Evolutionary conservation across 73 alveolate species (phyloP).

Genomic region (Paramecium sexaurelia): DNA sequence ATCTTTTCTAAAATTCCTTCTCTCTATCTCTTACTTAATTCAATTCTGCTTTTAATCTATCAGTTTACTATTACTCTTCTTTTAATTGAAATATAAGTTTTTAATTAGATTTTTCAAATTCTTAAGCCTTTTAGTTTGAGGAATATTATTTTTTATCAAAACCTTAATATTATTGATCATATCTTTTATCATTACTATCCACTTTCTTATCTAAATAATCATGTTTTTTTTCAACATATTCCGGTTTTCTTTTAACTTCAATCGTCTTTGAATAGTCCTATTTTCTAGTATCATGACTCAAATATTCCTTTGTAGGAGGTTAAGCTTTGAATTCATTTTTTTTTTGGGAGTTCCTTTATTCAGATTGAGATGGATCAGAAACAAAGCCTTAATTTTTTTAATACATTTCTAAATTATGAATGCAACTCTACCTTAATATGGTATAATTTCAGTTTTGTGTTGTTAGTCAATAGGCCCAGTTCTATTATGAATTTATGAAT

Average conservation of each 20-base stretch:
- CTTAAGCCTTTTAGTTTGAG: not conserved
- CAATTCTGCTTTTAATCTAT: constrained; percentile 6
- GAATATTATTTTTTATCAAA: not conserved
- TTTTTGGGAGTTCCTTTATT: constrained; percentile 33
- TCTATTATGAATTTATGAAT: constrained; percentile 34
- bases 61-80: constrained; percentile 2
- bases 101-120: not conserved
- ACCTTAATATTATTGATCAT: not conserved
- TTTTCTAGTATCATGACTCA: not conserved
- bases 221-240: constrained; percentile 26
- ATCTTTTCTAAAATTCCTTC: not conserved
- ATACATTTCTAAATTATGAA: not conserved
- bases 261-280: not conserved
- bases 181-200: not conserved
- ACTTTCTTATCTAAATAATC: constrained; percentile 29
- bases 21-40: not conserved
- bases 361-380: constrained; percentile 23
- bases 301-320: constrained; percentile 35
- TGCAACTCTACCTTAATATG: not conserved
- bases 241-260: not conserved
- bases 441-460: constrained; percentile 57
- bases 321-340: constrained; percentile 53
- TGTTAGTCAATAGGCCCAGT: constrained; percentile 47
- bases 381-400: not conserved
- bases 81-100: not conserved